These are phyloP conservation scores for Strobilomyces dryophilus DNA, from an alignment of 768 basidiomycete species.

Conservation along the genomic window DNA sequence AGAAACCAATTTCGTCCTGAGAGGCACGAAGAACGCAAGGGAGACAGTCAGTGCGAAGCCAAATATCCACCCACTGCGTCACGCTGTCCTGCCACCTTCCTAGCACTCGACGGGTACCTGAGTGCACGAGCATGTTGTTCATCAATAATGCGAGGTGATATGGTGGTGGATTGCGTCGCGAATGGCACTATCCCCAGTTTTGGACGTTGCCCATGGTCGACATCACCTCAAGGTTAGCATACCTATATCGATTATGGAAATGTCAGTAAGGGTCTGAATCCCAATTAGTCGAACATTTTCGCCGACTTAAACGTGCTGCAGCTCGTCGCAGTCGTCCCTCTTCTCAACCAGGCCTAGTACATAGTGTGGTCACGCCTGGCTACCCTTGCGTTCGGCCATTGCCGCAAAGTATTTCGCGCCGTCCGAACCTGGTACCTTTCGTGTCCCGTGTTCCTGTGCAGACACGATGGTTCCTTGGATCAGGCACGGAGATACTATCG, in stretches of 20 bases:
- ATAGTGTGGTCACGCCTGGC: slow-evolving; percentile 13
- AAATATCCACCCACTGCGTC: too few relatives aligned
- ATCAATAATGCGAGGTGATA: not conserved
- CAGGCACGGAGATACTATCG: too few relatives aligned
- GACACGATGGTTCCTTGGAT: not conserved
- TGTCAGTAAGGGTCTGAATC: not conserved
- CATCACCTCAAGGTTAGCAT: slow-evolving; percentile 2
- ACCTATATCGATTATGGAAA: not conserved
- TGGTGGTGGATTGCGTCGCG: not conserved
- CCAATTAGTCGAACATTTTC: not conserved
- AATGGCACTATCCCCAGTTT: too few relatives aligned
- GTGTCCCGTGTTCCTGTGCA: not conserved
- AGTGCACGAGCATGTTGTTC: not conserved
- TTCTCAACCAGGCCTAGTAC: slow-evolving; percentile 4
- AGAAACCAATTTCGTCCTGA: slow-evolving; percentile 1
- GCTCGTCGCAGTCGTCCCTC: not conserved
- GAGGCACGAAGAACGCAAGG: not conserved
- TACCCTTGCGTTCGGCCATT: slow-evolving; percentile 7
- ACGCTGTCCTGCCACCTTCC: not conserved
- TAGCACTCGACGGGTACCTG: slow-evolving; percentile 1
- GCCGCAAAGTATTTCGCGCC: slow-evolving; percentile 2
- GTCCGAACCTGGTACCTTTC: not conserved
- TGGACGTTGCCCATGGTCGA: not conserved
- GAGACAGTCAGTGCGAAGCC: too few relatives aligned
- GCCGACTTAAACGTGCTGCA: not conserved